Conservation (phyloP, 345 rosid genomes). For the Trapa incisa region DNA sequence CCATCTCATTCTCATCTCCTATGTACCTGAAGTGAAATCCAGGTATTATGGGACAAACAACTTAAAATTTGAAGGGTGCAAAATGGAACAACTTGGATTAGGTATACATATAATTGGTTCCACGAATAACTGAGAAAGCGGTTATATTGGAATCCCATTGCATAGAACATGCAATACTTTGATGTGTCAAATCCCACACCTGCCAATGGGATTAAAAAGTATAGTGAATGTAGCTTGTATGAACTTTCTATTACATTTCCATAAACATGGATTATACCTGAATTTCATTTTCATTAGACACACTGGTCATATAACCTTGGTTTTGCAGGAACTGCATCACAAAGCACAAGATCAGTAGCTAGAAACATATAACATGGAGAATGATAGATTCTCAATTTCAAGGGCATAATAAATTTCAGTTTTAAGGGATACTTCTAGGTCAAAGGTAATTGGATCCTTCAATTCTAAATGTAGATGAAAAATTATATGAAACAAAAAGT, state of each 20-base stretch:
- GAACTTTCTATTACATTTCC: background rate
- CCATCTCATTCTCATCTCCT: slow-evolving; percentile 46
- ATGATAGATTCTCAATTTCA: background rate
- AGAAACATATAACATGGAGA: background rate
- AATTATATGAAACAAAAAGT: background rate
- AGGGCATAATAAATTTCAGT: background rate
- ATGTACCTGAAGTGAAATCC: slow-evolving; percentile 26
- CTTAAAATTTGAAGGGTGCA: slow-evolving; percentile 8
- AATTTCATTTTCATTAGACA: slow-evolving; percentile 45
- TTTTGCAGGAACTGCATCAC: slow-evolving; percentile 54
- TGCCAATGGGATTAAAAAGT: slow-evolving; percentile 14
- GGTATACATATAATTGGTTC: slow-evolving; percentile 49
- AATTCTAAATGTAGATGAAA: background rate
- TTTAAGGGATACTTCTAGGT: background rate
- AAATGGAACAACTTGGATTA: background rate
- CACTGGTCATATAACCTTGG: slow-evolving; percentile 39
- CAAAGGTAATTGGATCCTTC: background rate
- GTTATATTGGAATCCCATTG: slow-evolving; percentile 55
- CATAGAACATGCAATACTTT: slow-evolving; percentile 28
- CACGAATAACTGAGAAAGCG: slow-evolving; percentile 43
- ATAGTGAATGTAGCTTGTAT: background rate
- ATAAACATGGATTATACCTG: slow-evolving; percentile 25
- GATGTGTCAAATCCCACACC: slow-evolving; percentile 59
- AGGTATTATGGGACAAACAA: background rate
- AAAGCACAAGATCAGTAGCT: background rate